Base-by-base conservation (phyloP, 1,284 basidiomycete species). In the Mycocalia duriaeana region DNA sequence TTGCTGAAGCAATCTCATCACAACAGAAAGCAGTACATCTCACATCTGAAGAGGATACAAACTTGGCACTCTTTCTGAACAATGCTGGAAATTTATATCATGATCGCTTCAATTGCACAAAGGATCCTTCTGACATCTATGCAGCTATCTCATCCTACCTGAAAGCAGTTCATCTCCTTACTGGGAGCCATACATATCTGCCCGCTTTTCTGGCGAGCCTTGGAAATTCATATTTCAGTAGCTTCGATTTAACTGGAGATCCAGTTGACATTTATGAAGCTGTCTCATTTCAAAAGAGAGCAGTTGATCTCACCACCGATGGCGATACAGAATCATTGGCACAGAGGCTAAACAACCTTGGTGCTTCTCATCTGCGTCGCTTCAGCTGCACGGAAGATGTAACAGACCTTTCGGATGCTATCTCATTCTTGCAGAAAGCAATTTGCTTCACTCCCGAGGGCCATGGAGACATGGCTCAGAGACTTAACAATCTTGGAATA, bases 401-500 rank as follows among this genome's bases (percentile, higher is more conserved):
- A 14, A 16, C 8, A n/a, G 51, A 56, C 36, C 45, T 58, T 22
- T 34, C 42, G 6, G 34, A 56, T 14, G 51, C 55, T 14, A 49
- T 58, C 22, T 40, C 46, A 9, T 22, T 37, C 9, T 42, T 47
- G n/a, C 20, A 51, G 38, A 44, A 50, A 18, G 53, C 50, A 14
- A 26, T 58, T 8, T 5, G 44, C 2, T 26, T 53, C 25, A 50
- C 48, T 5, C 49, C 53, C 25, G 16, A 42, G n/a, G 50, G 37
- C 9, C 47, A 50, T 37, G 19, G 45, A 14, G 28, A 53, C 13
- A 42, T 45, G 31, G 35, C 42, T 24, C 22, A 14, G 16, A 35
- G 24, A 14, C 31, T 53, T 20, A 41, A 45, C 34, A 52, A 51
- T 19, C 50, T 58, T 26, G 57, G 51, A 36, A 51, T 9, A 35